Conservation (phyloP, 1,139 yeast species). For the Lodderomyces jiufengensis region DNA sequence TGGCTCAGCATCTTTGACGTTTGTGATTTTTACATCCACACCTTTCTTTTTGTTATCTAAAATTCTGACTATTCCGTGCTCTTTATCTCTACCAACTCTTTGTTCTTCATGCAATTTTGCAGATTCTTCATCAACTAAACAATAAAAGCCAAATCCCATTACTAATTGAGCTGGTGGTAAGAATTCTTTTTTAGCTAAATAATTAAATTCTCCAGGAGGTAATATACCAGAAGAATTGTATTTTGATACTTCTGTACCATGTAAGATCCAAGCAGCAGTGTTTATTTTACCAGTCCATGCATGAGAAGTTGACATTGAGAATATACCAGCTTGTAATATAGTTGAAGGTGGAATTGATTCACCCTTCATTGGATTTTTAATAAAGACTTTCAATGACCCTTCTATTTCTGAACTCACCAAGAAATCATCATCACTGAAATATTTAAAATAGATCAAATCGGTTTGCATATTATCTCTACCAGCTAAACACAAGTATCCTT, state of each 20-base stretch:
- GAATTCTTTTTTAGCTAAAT: constrained; percentile 53
- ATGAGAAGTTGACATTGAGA: constrained; percentile 72
- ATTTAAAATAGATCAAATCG: constrained; percentile 78
- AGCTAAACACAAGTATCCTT: constrained; percentile 81
- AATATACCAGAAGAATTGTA: constrained; percentile 64
- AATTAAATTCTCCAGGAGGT: constrained; percentile 60
- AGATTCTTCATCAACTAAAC: constrained; percentile 63
- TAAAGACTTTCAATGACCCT: constrained; percentile 71
- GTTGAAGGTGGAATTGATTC: constrained; percentile 78
- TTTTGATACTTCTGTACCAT: constrained; percentile 63
- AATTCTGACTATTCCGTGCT: constrained; percentile 43
- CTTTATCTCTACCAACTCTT: constrained; percentile 39
- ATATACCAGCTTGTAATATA: constrained; percentile 83
- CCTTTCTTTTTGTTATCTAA: constrained; percentile 36
- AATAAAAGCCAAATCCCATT: constrained; percentile 84
- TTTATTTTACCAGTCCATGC: constrained; percentile 89
- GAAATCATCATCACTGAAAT: constrained; percentile 69
- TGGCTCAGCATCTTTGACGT: constrained; percentile 12
- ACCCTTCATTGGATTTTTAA: constrained; percentile 67
- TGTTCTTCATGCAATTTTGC: constrained; percentile 36
- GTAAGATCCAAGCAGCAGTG: constrained; percentile 81
- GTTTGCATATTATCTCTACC: constrained; percentile 83
- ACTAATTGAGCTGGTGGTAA: constrained; percentile 82
- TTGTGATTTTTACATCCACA: constrained; percentile 19
- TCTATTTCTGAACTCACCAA: constrained; percentile 74